These are phyloP conservation scores for Daedaleopsis sinensis DNA, from an alignment of 768 basidiomycete genomes.

Conservation along the genomic window DNA sequence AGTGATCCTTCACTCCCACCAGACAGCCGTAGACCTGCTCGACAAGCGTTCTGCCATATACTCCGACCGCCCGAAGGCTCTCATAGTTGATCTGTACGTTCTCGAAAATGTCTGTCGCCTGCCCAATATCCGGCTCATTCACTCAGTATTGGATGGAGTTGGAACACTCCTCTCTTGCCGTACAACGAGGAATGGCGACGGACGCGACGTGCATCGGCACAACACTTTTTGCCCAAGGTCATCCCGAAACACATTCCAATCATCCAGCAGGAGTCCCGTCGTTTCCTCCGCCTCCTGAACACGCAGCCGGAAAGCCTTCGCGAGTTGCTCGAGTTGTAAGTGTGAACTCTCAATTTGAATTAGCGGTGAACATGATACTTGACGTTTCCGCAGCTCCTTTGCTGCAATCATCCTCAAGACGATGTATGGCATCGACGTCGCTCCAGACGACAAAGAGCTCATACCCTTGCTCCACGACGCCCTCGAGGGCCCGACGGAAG, in stretches of 20 bases:
- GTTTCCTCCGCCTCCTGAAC: not conserved
- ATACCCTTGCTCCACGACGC: not conserved
- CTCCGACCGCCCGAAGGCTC: constrained; percentile 25
- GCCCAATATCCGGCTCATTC: no score
- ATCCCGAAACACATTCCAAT: not conserved
- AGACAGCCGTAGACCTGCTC: constrained; percentile 33
- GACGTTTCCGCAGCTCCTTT: constrained; percentile 4
- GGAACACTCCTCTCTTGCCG: constrained; percentile 1
- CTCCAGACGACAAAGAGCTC: constrained; percentile 10
- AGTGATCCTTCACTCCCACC: constrained; percentile 32
- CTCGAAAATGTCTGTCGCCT: no score
- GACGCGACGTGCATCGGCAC: not conserved
- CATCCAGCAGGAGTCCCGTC: not conserved
- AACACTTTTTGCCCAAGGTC: not conserved
- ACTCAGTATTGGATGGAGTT: not conserved
- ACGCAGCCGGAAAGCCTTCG: not conserved
- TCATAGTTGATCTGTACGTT: not conserved
- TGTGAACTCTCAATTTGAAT: not conserved
- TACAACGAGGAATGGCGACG: constrained; percentile 2
- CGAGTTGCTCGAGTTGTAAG: constrained; percentile 2
- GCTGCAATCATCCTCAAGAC: constrained; percentile 21
- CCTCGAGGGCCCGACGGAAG: not conserved
- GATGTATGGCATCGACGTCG: constrained; percentile 24
- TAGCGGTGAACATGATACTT: not conserved
- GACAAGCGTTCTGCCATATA: constrained; percentile 34